A percentile compares a stretch with the other conserved stretches of the same genome.
Conservation (phyloP, 176 grass and related monocot genomes). For the Aegilops speltoides region DNA sequence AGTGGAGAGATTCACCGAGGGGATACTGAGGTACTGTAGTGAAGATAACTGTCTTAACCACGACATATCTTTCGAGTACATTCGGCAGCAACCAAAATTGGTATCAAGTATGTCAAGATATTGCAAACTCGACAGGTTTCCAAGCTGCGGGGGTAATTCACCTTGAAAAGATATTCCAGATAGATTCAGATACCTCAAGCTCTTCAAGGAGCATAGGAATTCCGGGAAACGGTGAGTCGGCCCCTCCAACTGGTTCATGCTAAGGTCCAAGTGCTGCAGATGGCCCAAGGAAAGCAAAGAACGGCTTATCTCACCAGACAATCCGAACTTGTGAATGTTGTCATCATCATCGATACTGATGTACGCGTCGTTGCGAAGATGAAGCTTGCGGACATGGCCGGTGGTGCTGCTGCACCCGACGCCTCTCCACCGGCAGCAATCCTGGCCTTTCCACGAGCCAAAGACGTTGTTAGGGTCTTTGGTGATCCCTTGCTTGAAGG, state of each 20-base stretch:
- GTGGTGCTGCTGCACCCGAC: background rate
- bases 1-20: background rate
- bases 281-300: conserved; percentile 1
- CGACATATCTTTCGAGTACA: background rate
- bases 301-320: conserved; percentile 12
- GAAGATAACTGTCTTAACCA: background rate
- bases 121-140: background rate
- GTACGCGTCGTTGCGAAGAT: background rate
- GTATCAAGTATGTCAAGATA: background rate
- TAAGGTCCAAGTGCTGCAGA: background rate
- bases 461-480: too few relatives aligned
- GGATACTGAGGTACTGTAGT: background rate
- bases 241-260: background rate
- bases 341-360: background rate
- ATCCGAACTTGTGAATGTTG: background rate
- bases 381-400: background rate
- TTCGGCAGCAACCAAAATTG: background rate
- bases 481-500: too few relatives aligned
- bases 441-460: too few relatives aligned
- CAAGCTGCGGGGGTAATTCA: background rate
- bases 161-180: background rate
- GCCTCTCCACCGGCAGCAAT: background rate
- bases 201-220: background rate
- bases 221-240: background rate
- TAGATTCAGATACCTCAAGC: background rate